phyloP scores from a whole-genome alignment of 208 protist species.

The Wallacemonas collosoma region DNA sequence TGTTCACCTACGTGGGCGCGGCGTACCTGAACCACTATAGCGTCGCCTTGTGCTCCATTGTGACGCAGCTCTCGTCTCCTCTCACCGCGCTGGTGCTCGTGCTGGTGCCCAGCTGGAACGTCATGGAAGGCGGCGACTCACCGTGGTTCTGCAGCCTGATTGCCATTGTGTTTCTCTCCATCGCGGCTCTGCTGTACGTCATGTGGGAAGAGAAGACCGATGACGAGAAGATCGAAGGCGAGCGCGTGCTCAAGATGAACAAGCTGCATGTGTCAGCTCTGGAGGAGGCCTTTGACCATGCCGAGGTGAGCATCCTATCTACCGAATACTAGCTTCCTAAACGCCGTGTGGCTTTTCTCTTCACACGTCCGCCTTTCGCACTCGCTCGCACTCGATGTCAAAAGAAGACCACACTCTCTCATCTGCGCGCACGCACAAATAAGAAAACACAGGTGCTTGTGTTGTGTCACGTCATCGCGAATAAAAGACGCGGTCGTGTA shows the following conservation, averaged over 20 bases:
- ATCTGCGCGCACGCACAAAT: not conserved
- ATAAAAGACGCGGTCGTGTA: no score
- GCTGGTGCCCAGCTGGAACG: constrained; percentile 70
- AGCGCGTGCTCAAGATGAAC: constrained; percentile 63
- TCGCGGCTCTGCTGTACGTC: constrained; percentile 69
- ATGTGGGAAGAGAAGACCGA: constrained; percentile 82
- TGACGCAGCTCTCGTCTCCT: constrained; percentile 77
- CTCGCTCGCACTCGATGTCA: no score
- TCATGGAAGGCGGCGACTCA: constrained; percentile 47
- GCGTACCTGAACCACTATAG: constrained; percentile 91
- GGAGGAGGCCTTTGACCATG: constrained; percentile 12
- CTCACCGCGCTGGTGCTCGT: constrained; percentile 77
- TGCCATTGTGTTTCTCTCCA: constrained; percentile 58
- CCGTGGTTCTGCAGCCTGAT: constrained; percentile 74
- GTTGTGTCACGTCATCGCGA: no score
- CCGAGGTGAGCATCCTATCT: constrained; percentile 1
- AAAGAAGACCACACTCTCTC: not conserved
- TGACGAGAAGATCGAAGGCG: constrained; percentile 61
- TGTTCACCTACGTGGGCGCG: constrained; percentile 73
- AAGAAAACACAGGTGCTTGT: not conserved
- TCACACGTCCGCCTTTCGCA: no score
- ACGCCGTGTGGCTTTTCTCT: not conserved
- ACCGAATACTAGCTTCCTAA: not conserved
- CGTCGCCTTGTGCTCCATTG: constrained; percentile 78
- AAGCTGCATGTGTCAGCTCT: constrained; percentile 37